Evolutionary conservation across 352 stramenopile species (phyloP), one percentile per base, ranked within the genome.

Genomic region (Phytophthora crassamura): DNA sequence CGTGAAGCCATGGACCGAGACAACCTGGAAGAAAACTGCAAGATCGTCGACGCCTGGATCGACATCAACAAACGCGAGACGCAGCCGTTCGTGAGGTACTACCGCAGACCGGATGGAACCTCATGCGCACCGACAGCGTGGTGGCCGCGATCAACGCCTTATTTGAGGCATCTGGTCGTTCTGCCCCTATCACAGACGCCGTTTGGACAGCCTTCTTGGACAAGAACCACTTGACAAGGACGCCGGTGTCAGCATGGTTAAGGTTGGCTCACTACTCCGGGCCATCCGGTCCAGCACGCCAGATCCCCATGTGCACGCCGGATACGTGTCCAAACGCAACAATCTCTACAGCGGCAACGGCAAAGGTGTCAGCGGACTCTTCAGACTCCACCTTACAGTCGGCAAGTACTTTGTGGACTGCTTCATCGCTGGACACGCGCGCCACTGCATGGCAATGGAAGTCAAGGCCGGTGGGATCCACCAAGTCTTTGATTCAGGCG

Each of bases 391-490:
- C 6, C n/a, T 51, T 38, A 3, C 15, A 9, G 5, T 25, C 8
- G 45, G 45, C 3, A 51, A 51, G 8, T 51, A 51, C 30, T 12
- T 51, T 4, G 45, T 51, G 14, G 45, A 51, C 8, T 51, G 45
- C 45, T 39, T 38, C 14, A 51, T 51, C 7, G 22, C 12, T 20
- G 45, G 28, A 39, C 45, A 39, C n/a, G 14, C 25, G 5, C 45
- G 45, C 45, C 45, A 51, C 7, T 39, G 28, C 7, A 38, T 51
- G 45, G 45, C 28, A 4, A n/a, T 51, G 28, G 45, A 51, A 39
- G 45, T 51, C 14, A n/a, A n/a, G 28, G 14, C 22, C 4, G 25
- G 45, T 4, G 28, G 15, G 2, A 40, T 14, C 12, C 15, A 28
- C 28, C 45, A 51, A 51, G 45, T 51, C 5, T 51, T 51, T 7